Conservation (phyloP, 805 yeast species). For the Saturnispora saitoi region DNA sequence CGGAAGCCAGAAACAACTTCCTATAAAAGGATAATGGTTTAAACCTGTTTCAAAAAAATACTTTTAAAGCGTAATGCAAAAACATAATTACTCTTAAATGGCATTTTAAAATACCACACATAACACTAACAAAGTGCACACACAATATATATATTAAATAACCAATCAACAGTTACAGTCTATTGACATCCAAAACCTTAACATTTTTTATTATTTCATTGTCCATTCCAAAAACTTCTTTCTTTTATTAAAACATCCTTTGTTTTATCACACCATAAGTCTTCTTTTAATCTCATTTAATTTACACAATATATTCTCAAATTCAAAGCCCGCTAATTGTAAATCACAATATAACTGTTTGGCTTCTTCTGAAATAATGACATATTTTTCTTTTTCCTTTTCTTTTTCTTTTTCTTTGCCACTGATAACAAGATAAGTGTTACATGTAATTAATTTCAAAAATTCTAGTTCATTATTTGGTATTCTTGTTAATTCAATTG, state of each 20-base stretch:
- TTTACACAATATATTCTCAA: not conserved
- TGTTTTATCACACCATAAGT: not conserved
- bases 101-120: too few relatives aligned
- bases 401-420: not conserved
- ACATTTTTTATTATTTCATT: not conserved
- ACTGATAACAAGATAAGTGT: constrained; percentile 25
- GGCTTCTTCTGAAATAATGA: not conserved
- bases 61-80: too few relatives aligned
- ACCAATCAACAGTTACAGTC: not conserved
- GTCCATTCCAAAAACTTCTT: not conserved
- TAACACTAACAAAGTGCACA: too few relatives aligned
- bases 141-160: too few relatives aligned
- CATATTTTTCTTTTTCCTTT: not conserved
- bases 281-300: not conserved
- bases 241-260: not conserved
- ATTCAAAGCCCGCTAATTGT: not conserved
- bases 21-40: too few relatives aligned
- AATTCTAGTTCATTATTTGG: constrained; percentile 30
- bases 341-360: not conserved
- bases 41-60: too few relatives aligned
- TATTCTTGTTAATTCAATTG: constrained; percentile 16
- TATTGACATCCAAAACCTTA: not conserved
- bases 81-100: too few relatives aligned
- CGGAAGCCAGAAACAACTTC: too few relatives aligned
- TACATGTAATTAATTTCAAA: constrained; percentile 28